Conservation (phyloP, 225 moss, liverwort and hornwort species). For the Asterella californica region DNA sequence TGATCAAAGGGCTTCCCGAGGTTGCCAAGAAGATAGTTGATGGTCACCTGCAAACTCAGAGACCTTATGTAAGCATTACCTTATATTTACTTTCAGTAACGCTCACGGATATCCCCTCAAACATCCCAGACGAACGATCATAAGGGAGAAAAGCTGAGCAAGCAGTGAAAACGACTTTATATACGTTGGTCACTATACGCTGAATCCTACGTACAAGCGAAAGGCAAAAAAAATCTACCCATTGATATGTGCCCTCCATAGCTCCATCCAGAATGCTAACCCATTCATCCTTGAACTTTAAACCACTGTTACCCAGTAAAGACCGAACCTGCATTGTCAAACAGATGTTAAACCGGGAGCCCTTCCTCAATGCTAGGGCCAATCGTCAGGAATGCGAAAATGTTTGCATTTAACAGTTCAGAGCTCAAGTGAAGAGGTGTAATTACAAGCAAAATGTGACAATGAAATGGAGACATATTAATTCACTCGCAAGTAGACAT, state of each 20-base stretch:
- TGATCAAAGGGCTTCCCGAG: constrained; percentile 65
- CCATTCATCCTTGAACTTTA: constrained; percentile 79
- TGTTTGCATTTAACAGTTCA: background rate
- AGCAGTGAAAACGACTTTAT: background rate
- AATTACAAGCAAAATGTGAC: no score
- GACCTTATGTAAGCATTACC: background rate
- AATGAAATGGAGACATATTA: no score
- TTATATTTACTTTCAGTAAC: background rate
- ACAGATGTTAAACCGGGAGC: background rate
- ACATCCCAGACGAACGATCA: background rate
- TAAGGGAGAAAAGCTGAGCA: background rate
- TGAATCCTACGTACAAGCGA: background rate
- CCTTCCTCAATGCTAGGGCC: background rate
- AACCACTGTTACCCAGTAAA: constrained; percentile 53
- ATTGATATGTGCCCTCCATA: constrained; percentile 90
- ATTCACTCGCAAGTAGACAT: no score
- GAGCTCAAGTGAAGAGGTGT: no score
- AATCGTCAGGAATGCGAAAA: background rate
- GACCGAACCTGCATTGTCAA: constrained; percentile 44
- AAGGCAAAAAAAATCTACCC: constrained; percentile 38
- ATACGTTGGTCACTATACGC: background rate
- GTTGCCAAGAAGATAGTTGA: constrained; percentile 77
- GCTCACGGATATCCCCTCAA: background rate
- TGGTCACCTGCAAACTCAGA: constrained; percentile 48
- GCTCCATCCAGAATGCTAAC: constrained; percentile 84